These are phyloP conservation scores for Penicillium lagena DNA, from an alignment of 495 filamentous ascomycete species.

Conservation along the genomic window DNA sequence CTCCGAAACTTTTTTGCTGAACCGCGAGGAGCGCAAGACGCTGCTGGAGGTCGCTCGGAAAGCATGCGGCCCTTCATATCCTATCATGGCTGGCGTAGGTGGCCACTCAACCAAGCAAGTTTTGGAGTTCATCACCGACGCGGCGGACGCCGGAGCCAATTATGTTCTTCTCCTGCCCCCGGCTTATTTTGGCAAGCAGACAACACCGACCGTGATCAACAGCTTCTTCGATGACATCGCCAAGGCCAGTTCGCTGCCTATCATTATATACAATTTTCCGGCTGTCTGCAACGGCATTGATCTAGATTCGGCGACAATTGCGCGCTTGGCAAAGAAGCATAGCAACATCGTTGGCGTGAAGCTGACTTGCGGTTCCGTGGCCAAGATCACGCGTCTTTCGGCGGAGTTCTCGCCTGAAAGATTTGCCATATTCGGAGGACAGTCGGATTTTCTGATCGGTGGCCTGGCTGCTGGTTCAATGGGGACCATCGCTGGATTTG, in stretches of 20 bases:
- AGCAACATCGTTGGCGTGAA: slow-evolving; percentile 60
- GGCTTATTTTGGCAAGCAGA: slow-evolving; percentile 58
- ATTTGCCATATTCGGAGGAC: slow-evolving; percentile 63
- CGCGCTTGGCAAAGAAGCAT: slow-evolving; percentile 42
- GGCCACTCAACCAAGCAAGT: slow-evolving; percentile 61
- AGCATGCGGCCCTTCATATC: slow-evolving; percentile 42
- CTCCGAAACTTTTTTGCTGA: slow-evolving; percentile 59
- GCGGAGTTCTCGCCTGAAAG: slow-evolving; percentile 45
- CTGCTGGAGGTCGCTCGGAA: slow-evolving; percentile 46
- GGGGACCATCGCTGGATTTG: slow-evolving; percentile 62
- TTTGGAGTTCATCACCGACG: slow-evolving; percentile 52
- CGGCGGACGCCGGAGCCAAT: slow-evolving; percentile 49
- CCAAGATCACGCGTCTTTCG: slow-evolving; percentile 56
- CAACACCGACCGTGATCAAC: slow-evolving; percentile 49
- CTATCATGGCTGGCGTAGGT: slow-evolving; percentile 57
- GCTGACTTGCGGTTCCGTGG: slow-evolving; percentile 63
- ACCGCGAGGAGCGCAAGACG: slow-evolving; percentile 49
- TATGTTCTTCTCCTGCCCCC: slow-evolving; percentile 56
- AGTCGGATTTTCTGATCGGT: slow-evolving; percentile 66
- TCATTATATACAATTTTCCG: slow-evolving; percentile 68
- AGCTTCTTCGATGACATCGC: slow-evolving; percentile 57
- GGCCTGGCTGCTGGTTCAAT: slow-evolving; percentile 45
- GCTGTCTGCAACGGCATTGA: slow-evolving; percentile 68
- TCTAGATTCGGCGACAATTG: slow-evolving; percentile 55
- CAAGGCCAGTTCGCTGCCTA: slow-evolving; percentile 40